These are phyloP conservation scores for Aspergillus pseudotamarii DNA, from an alignment of 2,329 filamentous ascomycete species.

Conservation along the genomic window DNA sequence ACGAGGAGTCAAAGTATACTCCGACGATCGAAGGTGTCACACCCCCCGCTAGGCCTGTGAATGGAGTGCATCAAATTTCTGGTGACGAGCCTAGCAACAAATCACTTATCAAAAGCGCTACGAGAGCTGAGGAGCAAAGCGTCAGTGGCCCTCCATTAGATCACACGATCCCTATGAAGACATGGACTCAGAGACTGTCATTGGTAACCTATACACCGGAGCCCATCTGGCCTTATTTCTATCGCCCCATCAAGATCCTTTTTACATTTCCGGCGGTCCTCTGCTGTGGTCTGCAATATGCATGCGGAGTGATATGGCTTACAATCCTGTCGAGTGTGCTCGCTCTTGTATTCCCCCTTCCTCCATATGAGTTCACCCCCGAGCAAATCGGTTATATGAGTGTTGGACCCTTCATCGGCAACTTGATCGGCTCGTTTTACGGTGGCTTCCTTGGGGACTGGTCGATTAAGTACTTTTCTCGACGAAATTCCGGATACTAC, in stretches of 20 bases:
- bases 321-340: conserved; percentile 34
- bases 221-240: conserved; percentile 34
- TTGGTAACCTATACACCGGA: conserved; percentile 28
- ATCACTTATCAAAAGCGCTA: conserved; percentile 7
- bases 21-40: conserved; percentile 19
- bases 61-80: background rate
- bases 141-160: conserved; percentile 29
- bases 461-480: conserved; percentile 46
- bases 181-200: conserved; percentile 30
- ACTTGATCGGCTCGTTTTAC: conserved; percentile 43
- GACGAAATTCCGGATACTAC: conserved; percentile 50
- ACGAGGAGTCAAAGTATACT: conserved; percentile 43
- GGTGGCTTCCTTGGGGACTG: conserved; percentile 45
- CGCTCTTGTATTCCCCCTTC: conserved; percentile 39
- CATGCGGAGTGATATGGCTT: conserved; percentile 41
- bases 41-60: background rate
- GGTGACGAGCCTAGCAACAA: conserved; percentile 9
- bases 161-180: conserved; percentile 26
- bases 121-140: conserved; percentile 8
- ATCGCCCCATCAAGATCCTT: conserved; percentile 35
- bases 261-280: conserved; percentile 43
- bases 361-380: conserved; percentile 36
- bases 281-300: conserved; percentile 46
- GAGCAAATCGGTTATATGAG: conserved; percentile 38
- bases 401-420: conserved; percentile 43